phyloP scores from a whole-genome alignment of 352 stramenopile species.

The Blastocystis sp. region DNA sequence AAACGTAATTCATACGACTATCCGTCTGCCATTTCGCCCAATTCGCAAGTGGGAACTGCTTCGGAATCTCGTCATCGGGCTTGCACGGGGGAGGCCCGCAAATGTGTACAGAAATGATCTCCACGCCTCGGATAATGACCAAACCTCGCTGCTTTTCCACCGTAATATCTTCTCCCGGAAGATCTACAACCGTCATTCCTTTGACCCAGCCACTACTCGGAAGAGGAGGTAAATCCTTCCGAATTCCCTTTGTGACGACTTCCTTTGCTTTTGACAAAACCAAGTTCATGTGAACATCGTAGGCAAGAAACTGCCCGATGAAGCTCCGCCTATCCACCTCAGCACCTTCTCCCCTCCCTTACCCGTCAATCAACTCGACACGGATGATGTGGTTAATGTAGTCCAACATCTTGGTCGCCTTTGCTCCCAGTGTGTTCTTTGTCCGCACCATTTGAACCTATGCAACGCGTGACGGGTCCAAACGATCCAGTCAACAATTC shows the following conservation, averaged over 20 bases:
- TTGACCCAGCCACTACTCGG: background rate
- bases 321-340: conserved; percentile 15
- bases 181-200: conserved; percentile 1
- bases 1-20: background rate
- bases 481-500: background rate
- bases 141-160: conserved; percentile 20
- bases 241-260: conserved; percentile 51
- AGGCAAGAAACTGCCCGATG: conserved; percentile 39
- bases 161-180: conserved; percentile 50
- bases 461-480: too few species aligned
- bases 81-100: conserved; percentile 39
- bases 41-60: conserved; percentile 43
- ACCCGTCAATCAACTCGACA: conserved; percentile 40
- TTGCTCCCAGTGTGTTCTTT: conserved; percentile 47
- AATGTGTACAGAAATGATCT: conserved; percentile 43
- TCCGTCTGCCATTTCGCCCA: conserved; percentile 12
- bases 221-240: conserved; percentile 46
- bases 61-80: conserved; percentile 34
- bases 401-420: conserved; percentile 51
- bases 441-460: conserved; percentile 8
- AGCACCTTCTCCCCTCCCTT: background rate
- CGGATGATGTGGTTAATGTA: conserved; percentile 56
- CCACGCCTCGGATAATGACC: conserved; percentile 29
- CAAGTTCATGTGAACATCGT: conserved; percentile 47
- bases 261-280: conserved; percentile 9